Percentiles rank a stretch among this genome's conserved stretches.
Conservation (phyloP, 2,329 filamentous ascomycete species). For the Fusarium sp. region DNA sequence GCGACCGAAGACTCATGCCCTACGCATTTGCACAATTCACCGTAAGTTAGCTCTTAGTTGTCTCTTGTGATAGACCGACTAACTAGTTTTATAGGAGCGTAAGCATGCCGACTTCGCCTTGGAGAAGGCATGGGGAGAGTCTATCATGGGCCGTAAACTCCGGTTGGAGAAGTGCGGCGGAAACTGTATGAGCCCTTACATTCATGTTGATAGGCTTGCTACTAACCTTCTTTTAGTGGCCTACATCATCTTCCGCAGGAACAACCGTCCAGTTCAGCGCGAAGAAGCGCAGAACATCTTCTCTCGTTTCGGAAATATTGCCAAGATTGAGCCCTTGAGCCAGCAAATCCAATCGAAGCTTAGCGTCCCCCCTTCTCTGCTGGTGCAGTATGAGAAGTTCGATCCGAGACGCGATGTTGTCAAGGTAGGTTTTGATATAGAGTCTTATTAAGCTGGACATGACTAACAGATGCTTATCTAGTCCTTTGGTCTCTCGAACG, state of each 20-base stretch:
- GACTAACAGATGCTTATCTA: not conserved
- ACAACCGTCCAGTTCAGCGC: conserved; percentile 51
- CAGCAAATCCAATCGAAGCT: conserved; percentile 49
- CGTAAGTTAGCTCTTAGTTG: conserved; percentile 53
- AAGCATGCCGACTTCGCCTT: conserved; percentile 63
- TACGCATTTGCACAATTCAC: conserved; percentile 73
- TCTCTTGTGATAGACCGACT: conserved; percentile 25
- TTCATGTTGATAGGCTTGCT: not conserved
- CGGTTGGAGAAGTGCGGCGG: conserved; percentile 70
- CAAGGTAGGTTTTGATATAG: conserved; percentile 52
- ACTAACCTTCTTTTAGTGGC: conserved; percentile 54
- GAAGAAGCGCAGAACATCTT: conserved; percentile 60
- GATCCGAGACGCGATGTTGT: conserved; percentile 62
- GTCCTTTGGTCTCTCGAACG: not conserved
- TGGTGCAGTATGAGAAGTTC: conserved; percentile 63
- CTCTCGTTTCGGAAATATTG: conserved; percentile 57
- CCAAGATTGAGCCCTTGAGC: conserved; percentile 52
- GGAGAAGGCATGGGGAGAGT: conserved; percentile 56
- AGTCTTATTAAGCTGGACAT: not conserved
- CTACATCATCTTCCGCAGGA: conserved; percentile 58
- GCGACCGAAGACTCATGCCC: conserved; percentile 67
- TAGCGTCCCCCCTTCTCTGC: conserved; percentile 52
- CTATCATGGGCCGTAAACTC: conserved; percentile 67
- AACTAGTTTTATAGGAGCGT: conserved; percentile 53
- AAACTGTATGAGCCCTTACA: conserved; percentile 59